Evolutionary conservation across 2,329 filamentous ascomycete genomes (phyloP), one percentile per base, ranked within the genome.

Genomic region (Nemania sp.): DNA sequence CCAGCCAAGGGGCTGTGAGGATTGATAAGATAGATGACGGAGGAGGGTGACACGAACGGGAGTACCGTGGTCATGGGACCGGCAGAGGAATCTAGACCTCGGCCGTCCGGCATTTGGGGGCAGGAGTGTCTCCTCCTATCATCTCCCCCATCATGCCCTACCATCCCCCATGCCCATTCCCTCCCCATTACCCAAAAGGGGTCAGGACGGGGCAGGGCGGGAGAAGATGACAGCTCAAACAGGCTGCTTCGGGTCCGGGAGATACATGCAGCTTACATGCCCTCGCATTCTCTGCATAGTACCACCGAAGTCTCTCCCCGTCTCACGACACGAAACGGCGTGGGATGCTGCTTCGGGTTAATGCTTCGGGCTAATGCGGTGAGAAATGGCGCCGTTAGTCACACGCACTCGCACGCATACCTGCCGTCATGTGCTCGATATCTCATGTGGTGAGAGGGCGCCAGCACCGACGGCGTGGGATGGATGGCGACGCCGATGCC

Each of bases 341-440:
- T 48, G 48, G 45, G 45, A 40, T 60, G 35, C 37, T 40, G 18
- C 46, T 37, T 53, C 15, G 47, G 45, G 45, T 34, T 60, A 29
- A 29, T 40, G 18, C 46, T 32, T 53, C 11, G 47, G 45, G 53
- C 43, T 49, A 51, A 58, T 61, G 60, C 57, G 52, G 56, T 64
- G 54, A 65, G 63, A 60, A 63, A 55, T 47, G 39, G 43, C 32
- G 20, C 6, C 17, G 29, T 7, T 40, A 51, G 57, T 57, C 60
- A 60, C 59, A 57, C 60, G 51, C 49, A n/a, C 42, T 46, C 21
- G 43, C 18, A 29, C 60, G 57, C 56, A 63, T 46, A 47, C 48
- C 34, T 59, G 51, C 53, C 62, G 57, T 66, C 64, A 66, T 66
- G 64, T 66, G 64, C 57, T 53, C 25, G 17, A 13, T 21, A 35